Evolutionary conservation across 2,329 filamentous ascomycete species (phyloP).

Genomic region (Penicillium paneum): DNA sequence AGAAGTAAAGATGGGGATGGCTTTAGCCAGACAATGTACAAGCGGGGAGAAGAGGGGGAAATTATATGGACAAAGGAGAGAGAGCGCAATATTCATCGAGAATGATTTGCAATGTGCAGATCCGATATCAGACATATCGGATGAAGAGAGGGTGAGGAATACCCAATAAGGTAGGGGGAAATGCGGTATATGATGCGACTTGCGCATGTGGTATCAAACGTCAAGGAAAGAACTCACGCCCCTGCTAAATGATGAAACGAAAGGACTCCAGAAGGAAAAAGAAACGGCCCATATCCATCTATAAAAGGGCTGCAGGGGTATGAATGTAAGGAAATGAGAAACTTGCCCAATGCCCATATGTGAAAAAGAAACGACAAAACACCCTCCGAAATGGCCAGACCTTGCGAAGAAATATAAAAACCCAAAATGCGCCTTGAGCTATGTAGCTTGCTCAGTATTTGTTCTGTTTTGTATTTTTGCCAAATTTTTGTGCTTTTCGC

Average conservation of each 20-base stretch:
- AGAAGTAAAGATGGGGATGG: conserved; percentile 6
- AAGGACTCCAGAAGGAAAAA: conserved; percentile 29
- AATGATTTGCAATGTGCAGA: conserved; percentile 9
- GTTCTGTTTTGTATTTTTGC: conserved; percentile 23
- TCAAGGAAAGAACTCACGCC: conserved; percentile 22
- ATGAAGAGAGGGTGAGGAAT: conserved; percentile 9
- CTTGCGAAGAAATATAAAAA: conserved; percentile 18
- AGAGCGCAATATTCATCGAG: conserved; percentile 20
- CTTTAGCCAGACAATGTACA: conserved; percentile 27
- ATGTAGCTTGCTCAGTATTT: conserved; percentile 13
- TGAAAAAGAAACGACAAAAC: conserved; percentile 15
- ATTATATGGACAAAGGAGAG: conserved; percentile 25
- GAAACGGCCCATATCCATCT: conserved; percentile 36
- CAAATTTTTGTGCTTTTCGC: conserved; percentile 19
- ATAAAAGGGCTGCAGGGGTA: conserved; percentile 41
- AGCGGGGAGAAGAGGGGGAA: not conserved
- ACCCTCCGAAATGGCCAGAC: conserved; percentile 21
- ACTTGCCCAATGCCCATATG: conserved; percentile 21
- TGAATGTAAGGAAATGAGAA: conserved; percentile 30
- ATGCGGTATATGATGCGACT: conserved; percentile 31
- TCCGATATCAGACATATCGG: conserved; percentile 7
- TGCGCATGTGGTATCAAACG: conserved; percentile 34
- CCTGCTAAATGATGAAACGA: conserved; percentile 14
- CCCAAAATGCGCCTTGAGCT: conserved; percentile 33
- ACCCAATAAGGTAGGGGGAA: conserved; percentile 13